A percentile compares a stretch with the other conserved stretches of the same genome.
Conservation (phyloP, 139 green algal species). For the Picochlorum sp. region DNA sequence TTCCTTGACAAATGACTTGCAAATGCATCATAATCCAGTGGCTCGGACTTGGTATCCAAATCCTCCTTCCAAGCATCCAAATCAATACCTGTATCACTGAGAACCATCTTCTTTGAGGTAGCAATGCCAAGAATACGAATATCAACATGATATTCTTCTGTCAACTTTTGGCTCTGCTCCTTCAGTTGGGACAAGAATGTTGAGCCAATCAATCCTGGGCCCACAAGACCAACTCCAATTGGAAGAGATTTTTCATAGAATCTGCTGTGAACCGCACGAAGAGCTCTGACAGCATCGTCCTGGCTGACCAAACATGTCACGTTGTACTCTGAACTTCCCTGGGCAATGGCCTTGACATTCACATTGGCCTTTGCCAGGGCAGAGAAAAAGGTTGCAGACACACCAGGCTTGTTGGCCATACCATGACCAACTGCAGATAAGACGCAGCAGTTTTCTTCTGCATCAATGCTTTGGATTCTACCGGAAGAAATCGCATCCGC, state of each 20-base stretch:
- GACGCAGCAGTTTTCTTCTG: slow-evolving; percentile 76
- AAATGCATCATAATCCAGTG: slow-evolving; percentile 52
- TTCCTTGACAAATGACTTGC: slow-evolving; percentile 49
- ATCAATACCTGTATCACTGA: slow-evolving; percentile 64
- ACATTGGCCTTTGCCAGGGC: slow-evolving; percentile 89
- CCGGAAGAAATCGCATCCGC: slow-evolving; percentile 53
- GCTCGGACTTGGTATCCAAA: slow-evolving; percentile 30
- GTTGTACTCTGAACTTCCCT: slow-evolving; percentile 97
- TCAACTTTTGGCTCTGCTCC: slow-evolving; percentile 57
- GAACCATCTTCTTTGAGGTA: slow-evolving; percentile 61
- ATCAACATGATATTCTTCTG: slow-evolving; percentile 76
- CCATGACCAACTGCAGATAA: slow-evolving; percentile 88
- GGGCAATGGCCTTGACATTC: slow-evolving; percentile 69
- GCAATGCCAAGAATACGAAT: slow-evolving; percentile 79
- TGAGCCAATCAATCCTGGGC: slow-evolving; percentile 81
- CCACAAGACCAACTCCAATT: slow-evolving; percentile 83
- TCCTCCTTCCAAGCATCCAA: slow-evolving; percentile 68
- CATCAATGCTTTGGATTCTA: slow-evolving; percentile 64
- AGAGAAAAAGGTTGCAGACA: slow-evolving; percentile 84
- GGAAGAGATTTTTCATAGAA: slow-evolving; percentile 86
- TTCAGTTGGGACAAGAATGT: slow-evolving; percentile 84
- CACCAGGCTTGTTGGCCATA: slow-evolving; percentile 79
- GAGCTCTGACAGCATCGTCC: slow-evolving; percentile 43
- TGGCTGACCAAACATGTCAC: slow-evolving; percentile 93
- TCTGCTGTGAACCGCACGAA: slow-evolving; percentile 81